phyloP scores from a whole-genome alignment of 2,329 filamentous ascomycete species.

The Fonsecaea nubica region DNA sequence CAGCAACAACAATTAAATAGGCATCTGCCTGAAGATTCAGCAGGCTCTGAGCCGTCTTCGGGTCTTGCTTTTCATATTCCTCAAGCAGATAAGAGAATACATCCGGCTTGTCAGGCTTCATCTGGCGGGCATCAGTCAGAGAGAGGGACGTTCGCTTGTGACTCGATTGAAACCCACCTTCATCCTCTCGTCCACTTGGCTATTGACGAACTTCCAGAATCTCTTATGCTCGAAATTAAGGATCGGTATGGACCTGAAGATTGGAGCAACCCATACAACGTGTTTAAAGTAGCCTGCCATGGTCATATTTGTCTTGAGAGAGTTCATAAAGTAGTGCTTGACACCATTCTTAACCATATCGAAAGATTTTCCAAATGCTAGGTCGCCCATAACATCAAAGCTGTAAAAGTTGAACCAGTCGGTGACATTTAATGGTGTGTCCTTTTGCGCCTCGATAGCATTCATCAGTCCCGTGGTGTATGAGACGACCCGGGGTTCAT shows the following conservation, averaged over 20 bases:
- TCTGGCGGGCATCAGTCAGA: constrained; percentile 1
- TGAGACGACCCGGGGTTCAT: constrained; percentile 11
- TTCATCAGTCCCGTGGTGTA: constrained; percentile 4
- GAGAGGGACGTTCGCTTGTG: not conserved
- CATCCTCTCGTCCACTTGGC: constrained; percentile 4
- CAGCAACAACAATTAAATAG: constrained; percentile 13
- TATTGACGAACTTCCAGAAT: constrained; percentile 1
- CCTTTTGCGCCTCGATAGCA: constrained; percentile 1
- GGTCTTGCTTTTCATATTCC: constrained; percentile 16
- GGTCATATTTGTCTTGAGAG: constrained; percentile 9
- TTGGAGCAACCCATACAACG: constrained; percentile 2
- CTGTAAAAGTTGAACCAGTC: constrained; percentile 19
- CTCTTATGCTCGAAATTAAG: not conserved
- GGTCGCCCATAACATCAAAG: constrained; percentile 16
- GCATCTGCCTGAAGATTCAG: constrained; percentile 12
- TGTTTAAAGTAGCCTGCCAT: constrained; percentile 18
- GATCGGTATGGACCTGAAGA: constrained; percentile 6
- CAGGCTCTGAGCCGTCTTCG: not conserved
- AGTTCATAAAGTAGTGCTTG: constrained; percentile 18
- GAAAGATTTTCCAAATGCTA: constrained; percentile 10
- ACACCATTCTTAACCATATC: constrained; percentile 6
- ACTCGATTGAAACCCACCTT: not conserved
- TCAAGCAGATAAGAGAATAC: constrained; percentile 18
- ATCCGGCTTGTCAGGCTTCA: constrained; percentile 15
- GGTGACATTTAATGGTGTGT: not conserved